phyloP scores from a whole-genome alignment of 768 basidiomycete genomes.

The Lyophyllum atratum region DNA sequence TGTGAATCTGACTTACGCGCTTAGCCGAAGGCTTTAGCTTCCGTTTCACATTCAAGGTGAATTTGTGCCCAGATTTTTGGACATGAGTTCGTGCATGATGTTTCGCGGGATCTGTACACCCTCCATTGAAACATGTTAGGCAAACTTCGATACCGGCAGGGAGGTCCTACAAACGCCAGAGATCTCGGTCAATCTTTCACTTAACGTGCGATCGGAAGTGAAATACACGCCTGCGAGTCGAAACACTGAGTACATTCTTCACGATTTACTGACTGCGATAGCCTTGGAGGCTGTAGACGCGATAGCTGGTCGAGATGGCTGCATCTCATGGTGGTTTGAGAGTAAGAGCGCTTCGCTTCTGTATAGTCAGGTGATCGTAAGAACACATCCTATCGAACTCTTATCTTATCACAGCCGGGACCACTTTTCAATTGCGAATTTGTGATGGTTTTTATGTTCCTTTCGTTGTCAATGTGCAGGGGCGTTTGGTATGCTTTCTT shows the following conservation, averaged over 20 bases:
- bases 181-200: neutral
- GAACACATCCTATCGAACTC: no score
- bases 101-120: constrained; percentile 63
- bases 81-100: constrained; percentile 78
- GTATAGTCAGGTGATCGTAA: constrained; percentile 26
- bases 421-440: no score
- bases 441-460: no score
- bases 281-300: constrained; percentile 53
- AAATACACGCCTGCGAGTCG: constrained; percentile 73
- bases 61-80: constrained; percentile 69
- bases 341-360: neutral
- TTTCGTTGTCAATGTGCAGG: no score
- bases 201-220: neutral
- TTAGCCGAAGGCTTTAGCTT: constrained; percentile 61
- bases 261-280: constrained; percentile 76
- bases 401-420: no score
- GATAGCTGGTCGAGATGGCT: constrained; percentile 53
- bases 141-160: constrained; percentile 86
- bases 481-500: no score
- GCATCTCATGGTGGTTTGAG: constrained; percentile 41
- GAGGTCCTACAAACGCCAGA: constrained; percentile 51
- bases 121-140: constrained; percentile 92
- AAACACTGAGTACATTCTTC: constrained; percentile 99
- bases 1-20: constrained; percentile 50
- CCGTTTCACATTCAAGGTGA: constrained; percentile 82